Percentiles rank a stretch among this genome's conserved stretches.
phyloP scores from a whole-genome alignment of 768 basidiomycete species.

The Brasilioporus rufonigricans region DNA sequence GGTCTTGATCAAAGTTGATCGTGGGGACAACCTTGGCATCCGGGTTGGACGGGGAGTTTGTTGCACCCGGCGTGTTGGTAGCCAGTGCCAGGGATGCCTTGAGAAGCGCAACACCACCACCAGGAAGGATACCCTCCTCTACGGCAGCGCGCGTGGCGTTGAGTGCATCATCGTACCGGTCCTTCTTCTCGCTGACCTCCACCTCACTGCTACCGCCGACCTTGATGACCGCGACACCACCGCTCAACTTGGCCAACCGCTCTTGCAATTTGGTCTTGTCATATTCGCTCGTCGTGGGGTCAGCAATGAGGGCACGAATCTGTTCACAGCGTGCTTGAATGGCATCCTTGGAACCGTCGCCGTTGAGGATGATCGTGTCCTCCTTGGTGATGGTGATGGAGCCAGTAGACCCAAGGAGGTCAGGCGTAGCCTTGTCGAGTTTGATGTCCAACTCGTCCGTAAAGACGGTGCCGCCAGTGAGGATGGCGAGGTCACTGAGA shows the following conservation, averaged over 20 bases:
- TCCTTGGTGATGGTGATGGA: too few relatives aligned
- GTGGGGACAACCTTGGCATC: conserved; percentile 71
- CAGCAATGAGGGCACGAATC: conserved; percentile 79
- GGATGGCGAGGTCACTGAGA: too few relatives aligned
- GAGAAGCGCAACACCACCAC: conserved; percentile 91
- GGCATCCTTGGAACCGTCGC: too few relatives aligned
- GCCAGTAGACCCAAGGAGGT: too few relatives aligned
- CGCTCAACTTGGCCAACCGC: conserved; percentile 91
- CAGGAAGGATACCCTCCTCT: too few relatives aligned
- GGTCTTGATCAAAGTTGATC: conserved; percentile 94
- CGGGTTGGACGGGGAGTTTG: conserved; percentile 47
- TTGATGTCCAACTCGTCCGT: conserved; percentile 95
- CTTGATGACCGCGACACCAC: conserved; percentile 98
- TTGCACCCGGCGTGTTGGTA: conserved; percentile 44
- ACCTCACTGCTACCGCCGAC: conserved; percentile 93
- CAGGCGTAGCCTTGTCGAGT: too few relatives aligned
- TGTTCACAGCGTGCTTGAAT: too few relatives aligned
- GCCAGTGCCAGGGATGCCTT: conserved; percentile 83
- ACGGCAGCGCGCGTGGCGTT: conserved; percentile 97
- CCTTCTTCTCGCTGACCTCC: conserved; percentile 93
- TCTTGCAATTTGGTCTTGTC: conserved; percentile 96
- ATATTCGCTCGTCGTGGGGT: conserved; percentile 86
- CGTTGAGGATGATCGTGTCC: too few relatives aligned
- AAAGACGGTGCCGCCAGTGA: conserved; percentile 98
- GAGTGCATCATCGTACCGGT: conserved; percentile 93